Conservation (phyloP, 2,329 filamentous ascomycete species). For the Talaromyces sp. region DNA sequence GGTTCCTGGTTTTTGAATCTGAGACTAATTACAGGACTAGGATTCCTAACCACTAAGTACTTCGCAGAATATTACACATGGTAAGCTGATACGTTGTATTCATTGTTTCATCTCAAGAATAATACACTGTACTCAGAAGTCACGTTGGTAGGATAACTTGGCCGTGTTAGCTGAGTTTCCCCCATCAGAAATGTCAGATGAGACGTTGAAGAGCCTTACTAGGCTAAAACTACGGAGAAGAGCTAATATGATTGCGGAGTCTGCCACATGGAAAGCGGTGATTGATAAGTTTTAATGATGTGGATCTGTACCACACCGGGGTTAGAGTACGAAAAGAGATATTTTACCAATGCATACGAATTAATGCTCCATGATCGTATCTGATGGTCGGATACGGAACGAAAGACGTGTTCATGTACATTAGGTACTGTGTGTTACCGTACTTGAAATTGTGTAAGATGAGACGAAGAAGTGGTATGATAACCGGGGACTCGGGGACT, state of each 20-base stretch:
- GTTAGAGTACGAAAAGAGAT: neutral
- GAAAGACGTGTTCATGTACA: neutral
- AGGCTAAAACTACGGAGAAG: neutral
- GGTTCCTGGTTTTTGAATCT: neutral
- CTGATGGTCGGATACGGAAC: neutral
- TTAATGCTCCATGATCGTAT: neutral
- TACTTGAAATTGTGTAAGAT: neutral
- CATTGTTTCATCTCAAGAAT: neutral
- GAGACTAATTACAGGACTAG: no score
- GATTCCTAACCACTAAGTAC: neutral
- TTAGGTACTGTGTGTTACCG: neutral
- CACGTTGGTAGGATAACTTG: neutral
- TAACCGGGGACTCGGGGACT: neutral
- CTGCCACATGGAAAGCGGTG: conserved; percentile 1
- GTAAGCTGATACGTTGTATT: neutral
- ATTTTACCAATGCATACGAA: neutral
- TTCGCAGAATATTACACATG: neutral
- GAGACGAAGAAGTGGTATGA: neutral
- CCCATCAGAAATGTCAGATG: neutral
- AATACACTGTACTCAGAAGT: neutral
- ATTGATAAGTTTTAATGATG: neutral
- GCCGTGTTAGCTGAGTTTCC: neutral
- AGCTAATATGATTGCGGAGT: neutral
- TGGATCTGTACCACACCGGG: neutral
- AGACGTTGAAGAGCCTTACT: neutral